Evolutionary conservation across 495 filamentous ascomycete species (phyloP).

Genomic region (Penicillium parvum): DNA sequence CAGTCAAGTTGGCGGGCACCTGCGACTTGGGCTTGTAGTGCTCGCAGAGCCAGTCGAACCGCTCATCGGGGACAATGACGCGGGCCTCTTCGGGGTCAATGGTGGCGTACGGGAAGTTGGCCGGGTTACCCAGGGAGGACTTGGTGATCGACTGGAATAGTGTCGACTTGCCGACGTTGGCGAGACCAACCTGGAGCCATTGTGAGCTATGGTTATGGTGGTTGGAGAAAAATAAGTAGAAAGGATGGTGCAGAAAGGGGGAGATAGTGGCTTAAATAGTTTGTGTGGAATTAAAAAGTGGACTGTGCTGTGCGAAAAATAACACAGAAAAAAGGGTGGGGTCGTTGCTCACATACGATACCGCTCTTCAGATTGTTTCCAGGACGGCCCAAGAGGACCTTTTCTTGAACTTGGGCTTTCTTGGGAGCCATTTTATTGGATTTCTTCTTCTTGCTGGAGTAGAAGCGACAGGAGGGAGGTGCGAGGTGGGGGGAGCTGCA

Average conservation of each 20-base stretch:
- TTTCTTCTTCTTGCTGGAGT: conserved; percentile 46
- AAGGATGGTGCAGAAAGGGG: conserved; percentile 18
- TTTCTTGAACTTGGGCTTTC: conserved; percentile 52
- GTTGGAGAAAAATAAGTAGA: conserved; percentile 15
- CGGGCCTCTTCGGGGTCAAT: conserved; percentile 98
- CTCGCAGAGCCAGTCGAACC: conserved; percentile 91
- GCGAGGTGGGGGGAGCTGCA: conserved; percentile 26
- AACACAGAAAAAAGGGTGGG: conserved; percentile 34
- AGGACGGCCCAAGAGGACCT: conserved; percentile 75
- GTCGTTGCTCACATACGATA: conserved; percentile 76
- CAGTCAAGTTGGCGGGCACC: conserved; percentile 94
- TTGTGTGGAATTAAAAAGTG: conserved; percentile 34
- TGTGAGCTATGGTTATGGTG: conserved; percentile 14
- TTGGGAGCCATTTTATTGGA: conserved; percentile 52
- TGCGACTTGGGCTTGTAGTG: conserved; percentile 96
- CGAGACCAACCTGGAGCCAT: conserved; percentile 79
- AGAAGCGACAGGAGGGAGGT: conserved; percentile 35
- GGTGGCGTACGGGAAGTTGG: conserved; percentile 98
- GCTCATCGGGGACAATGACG: conserved; percentile 94
- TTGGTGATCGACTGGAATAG: conserved; percentile 99
- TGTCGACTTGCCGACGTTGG: conserved; percentile 99
- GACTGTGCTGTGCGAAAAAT: conserved; percentile 34
- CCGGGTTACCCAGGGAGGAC: conserved; percentile 94
- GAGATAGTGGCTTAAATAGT: conserved; percentile 23
- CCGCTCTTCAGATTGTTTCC: conserved; percentile 99